These are phyloP conservation scores for Cytidiella melzeri DNA, from an alignment of 768 basidiomycete species.

Conservation along the genomic window DNA sequence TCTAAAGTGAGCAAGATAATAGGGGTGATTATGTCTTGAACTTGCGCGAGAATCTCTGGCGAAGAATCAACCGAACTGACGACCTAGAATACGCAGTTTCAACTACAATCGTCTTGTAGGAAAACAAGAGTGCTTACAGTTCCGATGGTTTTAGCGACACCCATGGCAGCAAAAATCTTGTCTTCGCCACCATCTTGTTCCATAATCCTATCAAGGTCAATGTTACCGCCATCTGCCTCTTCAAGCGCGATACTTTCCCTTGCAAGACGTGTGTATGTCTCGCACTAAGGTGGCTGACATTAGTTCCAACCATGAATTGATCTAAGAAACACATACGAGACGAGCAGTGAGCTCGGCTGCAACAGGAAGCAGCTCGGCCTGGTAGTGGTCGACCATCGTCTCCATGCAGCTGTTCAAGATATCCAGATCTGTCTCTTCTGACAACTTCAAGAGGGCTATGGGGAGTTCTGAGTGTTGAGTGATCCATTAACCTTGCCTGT, in stretches of 20 bases:
- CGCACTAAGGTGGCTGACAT: slow-evolving; percentile 47
- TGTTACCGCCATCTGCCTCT: slow-evolving; percentile 41
- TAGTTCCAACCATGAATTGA: not conserved
- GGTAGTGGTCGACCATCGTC: slow-evolving; percentile 80
- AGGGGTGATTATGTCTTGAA: slow-evolving; percentile 79
- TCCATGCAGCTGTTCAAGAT: slow-evolving; percentile 80
- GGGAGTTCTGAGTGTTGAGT: not conserved
- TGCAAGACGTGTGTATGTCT: slow-evolving; percentile 76
- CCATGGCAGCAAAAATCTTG: slow-evolving; percentile 85
- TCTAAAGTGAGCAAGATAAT: slow-evolving; percentile 73
- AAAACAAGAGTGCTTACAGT: slow-evolving; percentile 42
- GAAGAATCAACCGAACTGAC: slow-evolving; percentile 68
- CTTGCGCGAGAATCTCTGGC: slow-evolving; percentile 67
- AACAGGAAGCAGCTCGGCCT: slow-evolving; percentile 78
- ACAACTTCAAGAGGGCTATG: slow-evolving; percentile 79
- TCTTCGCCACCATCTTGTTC: slow-evolving; percentile 61
- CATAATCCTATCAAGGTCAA: slow-evolving; percentile 51
- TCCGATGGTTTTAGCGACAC: slow-evolving; percentile 77
- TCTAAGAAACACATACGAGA: slow-evolving; percentile 45
- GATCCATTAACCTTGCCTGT: not conserved
- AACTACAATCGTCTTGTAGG: slow-evolving; percentile 5
- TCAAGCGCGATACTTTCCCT: slow-evolving; percentile 53
- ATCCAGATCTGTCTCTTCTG: slow-evolving; percentile 89
- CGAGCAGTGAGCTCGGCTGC: slow-evolving; percentile 74
- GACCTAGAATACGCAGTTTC: slow-evolving; percentile 40